Conservation (phyloP, 441 rosid genomes). For the Dalechampia spathulata region DNA sequence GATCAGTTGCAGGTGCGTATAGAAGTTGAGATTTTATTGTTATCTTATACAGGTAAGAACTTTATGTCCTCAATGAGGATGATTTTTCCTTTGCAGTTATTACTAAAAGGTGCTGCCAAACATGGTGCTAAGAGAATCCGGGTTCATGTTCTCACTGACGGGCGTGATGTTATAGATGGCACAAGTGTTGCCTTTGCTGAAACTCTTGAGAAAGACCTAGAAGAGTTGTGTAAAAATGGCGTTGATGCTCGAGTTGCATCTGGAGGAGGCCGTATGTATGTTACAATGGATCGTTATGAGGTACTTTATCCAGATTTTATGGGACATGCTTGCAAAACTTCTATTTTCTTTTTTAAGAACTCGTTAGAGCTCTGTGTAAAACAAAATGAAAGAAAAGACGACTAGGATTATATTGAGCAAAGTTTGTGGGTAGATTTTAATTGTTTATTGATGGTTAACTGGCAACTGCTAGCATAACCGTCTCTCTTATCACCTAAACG, state of each 20-base stretch:
- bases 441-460: not conserved
- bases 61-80: not conserved
- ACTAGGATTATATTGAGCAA: not conserved
- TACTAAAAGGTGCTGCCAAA: slow-evolving; percentile 74
- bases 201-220: slow-evolving; percentile 67
- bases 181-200: slow-evolving; percentile 84
- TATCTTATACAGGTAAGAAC: not conserved
- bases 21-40: not conserved
- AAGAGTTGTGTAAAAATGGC: slow-evolving; percentile 53
- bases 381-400: not conserved
- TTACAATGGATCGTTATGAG: slow-evolving; percentile 99
- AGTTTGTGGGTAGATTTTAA: not conserved
- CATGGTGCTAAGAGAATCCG: slow-evolving; percentile 90
- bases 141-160: slow-evolving; percentile 92
- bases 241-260: slow-evolving; percentile 90
- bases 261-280: slow-evolving; percentile 98
- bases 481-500: not conserved
- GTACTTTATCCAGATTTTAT: slow-evolving; percentile 19
- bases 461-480: no score
- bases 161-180: slow-evolving; percentile 97
- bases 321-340: not conserved
- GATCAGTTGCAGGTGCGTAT: slow-evolving; percentile 74
- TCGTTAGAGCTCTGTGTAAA: no score
- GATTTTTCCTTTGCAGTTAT: slow-evolving; percentile 35
- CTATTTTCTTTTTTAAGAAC: not conserved